A percentile compares a stretch with the other conserved stretches of the same genome.
These are phyloP conservation scores for Tetrahymena borealis DNA, from an alignment of 73 alveolate species.

Conservation along the genomic window DNA sequence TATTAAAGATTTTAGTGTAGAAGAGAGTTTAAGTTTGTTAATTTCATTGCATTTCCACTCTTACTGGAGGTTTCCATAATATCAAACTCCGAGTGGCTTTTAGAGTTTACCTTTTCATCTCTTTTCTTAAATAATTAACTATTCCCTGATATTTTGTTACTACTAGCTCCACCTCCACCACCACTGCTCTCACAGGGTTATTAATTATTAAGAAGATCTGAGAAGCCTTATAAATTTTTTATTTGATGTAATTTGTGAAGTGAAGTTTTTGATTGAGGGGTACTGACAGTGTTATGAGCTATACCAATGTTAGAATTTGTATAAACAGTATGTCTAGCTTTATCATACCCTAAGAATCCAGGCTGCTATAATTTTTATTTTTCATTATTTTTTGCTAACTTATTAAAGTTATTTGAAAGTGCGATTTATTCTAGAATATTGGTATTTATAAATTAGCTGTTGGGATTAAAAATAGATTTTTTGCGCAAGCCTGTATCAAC, in stretches of 20 bases:
- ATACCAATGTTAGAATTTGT: neutral
- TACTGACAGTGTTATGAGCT: neutral
- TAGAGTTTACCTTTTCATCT: neutral
- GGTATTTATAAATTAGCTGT: neutral
- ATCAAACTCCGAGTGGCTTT: neutral
- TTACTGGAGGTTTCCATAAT: neutral
- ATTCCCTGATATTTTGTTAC: neutral
- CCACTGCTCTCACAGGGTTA: neutral
- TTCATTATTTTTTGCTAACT: no score
- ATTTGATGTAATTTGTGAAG: neutral
- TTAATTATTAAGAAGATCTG: neutral
- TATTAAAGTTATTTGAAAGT: neutral
- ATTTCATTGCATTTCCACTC: neutral
- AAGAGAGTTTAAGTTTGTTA: neutral
- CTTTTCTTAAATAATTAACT: neutral
- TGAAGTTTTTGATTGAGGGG: neutral
- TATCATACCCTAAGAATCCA: neutral
- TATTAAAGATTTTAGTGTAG: neutral
- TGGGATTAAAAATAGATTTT: neutral
- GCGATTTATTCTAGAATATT: neutral
- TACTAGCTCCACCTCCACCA: neutral
- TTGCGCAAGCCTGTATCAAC: neutral
- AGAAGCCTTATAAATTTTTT: neutral
- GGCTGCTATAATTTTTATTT: no score
- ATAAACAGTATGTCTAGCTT: neutral